Evolutionary conservation across 768 basidiomycete genomes (phyloP), one percentile per base, ranked within the genome.

Genomic region (Boletus speciosus): DNA sequence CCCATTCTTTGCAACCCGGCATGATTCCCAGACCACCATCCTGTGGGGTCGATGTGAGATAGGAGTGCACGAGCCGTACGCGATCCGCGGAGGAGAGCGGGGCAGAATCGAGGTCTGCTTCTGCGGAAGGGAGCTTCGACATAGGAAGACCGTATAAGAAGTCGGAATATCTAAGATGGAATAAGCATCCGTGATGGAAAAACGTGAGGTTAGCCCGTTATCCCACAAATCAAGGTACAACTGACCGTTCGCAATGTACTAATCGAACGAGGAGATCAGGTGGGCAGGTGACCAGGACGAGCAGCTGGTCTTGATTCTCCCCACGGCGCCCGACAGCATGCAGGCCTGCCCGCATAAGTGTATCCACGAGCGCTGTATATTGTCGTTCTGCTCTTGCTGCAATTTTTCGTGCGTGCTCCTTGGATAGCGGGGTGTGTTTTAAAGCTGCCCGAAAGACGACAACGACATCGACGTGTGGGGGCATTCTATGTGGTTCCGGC

Each of bases 11-110:
- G 23, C 82, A 76, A 14, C 81, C 82, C 2, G 90, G 86, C 8
- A 85, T 82, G 45, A 98, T 83, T 1, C 90, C 93, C 2, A 96
- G 80, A 5, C 93, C 94, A 10, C 91, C 87, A 49, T 95, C 93
- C n/a, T 75, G 64, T 0, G 78, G 74, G 0, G 81, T 82, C 1
- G 87, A 82, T 3, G 90, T 83, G 55, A 94, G 75, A 66, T 85
- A 87, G 7, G 77, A 66, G 62, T 93, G 77, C 0, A 93, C 78
- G 31, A 93, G 80, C n/a, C 92, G 83, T 21, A 94, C 73, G n/a
- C 87, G 82, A 63, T 93, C 88, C 1, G 90, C 84, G 6, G 88
- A 80, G 0, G 82, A 82, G 29, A 90, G 71, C 0, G 79, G 71
- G 4, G 73, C 72, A 2, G 72, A 69, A 49, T 78, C 76, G 21